Evolutionary conservation across 2,329 filamentous ascomycete genomes (phyloP).

Genomic region (Laburnicola sp.): DNA sequence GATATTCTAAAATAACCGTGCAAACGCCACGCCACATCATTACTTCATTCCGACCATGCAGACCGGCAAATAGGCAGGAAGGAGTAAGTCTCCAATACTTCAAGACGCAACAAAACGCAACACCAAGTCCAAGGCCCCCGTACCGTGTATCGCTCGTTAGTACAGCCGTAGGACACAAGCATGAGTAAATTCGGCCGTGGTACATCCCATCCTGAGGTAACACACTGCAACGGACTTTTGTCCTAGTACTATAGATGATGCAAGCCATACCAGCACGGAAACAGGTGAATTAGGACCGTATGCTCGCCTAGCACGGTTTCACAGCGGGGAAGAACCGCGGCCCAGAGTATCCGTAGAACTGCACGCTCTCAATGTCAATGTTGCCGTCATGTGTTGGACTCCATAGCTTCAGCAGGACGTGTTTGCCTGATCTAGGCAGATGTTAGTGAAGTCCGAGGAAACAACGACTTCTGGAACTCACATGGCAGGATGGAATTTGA

Average conservation of each 20-base stretch:
- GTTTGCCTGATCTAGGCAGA: conserved; percentile 66
- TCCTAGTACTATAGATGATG: no score
- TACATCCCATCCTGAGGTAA: no score
- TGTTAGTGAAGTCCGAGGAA: conserved; percentile 2
- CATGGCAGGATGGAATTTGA: conserved; percentile 81
- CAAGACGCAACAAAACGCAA: no score
- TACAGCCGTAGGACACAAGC: no score
- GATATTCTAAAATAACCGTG: no score
- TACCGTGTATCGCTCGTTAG: no score
- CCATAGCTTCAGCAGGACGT: conserved; percentile 89
- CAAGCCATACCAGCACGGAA: no score
- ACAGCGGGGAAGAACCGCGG: conserved; percentile 79
- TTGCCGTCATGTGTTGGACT: conserved; percentile 73
- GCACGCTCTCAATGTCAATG: conserved; percentile 86
- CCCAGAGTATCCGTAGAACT: conserved; percentile 82
- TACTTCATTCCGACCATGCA: background rate
- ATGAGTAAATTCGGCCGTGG: no score
- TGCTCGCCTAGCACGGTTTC: conserved; percentile 47
- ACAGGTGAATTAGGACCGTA: no score
- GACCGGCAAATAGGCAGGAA: background rate
- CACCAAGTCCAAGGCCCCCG: no score
- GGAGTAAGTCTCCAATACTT: no score
- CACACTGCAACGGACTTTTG: no score
- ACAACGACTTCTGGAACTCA: conserved; percentile 41
- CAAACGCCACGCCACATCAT: background rate